Evolutionary conservation across 2,329 filamentous ascomycete genomes (phyloP).

Genomic region (Penicillium sp.): DNA sequence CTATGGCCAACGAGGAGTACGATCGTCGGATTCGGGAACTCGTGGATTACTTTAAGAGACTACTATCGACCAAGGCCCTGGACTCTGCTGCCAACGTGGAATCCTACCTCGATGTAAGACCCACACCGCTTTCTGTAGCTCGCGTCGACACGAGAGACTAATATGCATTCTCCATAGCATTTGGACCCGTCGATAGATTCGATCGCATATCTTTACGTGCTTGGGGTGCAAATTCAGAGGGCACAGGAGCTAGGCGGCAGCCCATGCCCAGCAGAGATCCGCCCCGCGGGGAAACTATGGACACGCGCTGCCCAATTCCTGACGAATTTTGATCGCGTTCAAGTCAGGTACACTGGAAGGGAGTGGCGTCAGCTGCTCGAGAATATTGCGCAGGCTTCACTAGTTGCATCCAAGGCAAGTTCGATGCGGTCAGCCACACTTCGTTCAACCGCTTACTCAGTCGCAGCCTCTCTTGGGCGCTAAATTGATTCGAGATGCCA

Average conservation of each 20-base stretch:
- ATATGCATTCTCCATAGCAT: constrained; percentile 10
- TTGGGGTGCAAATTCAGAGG: constrained; percentile 52
- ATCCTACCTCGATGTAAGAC: constrained; percentile 39
- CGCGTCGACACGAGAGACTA: background rate
- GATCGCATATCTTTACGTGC: constrained; percentile 59
- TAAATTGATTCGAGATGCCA: constrained; percentile 44
- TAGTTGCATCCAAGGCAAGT: constrained; percentile 38
- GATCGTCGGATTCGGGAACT: constrained; percentile 46
- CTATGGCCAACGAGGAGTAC: constrained; percentile 44
- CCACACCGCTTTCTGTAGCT: background rate
- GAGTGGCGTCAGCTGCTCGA: constrained; percentile 44
- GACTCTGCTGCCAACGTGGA: constrained; percentile 31
- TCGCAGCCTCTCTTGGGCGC: constrained; percentile 42
- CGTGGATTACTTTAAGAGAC: constrained; percentile 40
- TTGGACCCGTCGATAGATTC: constrained; percentile 61
- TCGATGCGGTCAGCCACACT: background rate
- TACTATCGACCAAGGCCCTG: constrained; percentile 35
- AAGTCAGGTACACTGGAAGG: constrained; percentile 47
- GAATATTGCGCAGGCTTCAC: constrained; percentile 33
- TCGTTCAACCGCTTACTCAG: constrained; percentile 14
- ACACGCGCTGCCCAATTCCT: constrained; percentile 53
- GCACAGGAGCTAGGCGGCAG: constrained; percentile 37
- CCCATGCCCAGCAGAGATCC: constrained; percentile 41
- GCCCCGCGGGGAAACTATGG: constrained; percentile 53
- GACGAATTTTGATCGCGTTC: constrained; percentile 53